Base-by-base conservation (phyloP, 441 rosid genomes). In the Heliophila coronopifolia region DNA sequence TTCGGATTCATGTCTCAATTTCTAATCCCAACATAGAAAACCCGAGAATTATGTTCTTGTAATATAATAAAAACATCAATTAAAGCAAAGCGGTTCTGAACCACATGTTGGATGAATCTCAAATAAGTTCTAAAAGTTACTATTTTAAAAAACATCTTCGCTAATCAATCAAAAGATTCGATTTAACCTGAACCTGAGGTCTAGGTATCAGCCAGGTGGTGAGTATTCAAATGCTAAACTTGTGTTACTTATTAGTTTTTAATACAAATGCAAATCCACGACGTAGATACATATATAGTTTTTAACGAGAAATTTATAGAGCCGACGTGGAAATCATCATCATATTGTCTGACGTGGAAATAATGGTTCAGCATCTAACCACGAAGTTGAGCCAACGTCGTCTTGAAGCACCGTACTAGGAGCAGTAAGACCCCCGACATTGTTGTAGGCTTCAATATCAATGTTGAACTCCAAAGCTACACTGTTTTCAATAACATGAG, bases 41-140 rank as follows among this genome's bases (percentile, higher is more conserved):
- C 6, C 23, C 38, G 59, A 1, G n/a, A 41, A 1, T n/a, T 9
- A 9, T 20, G 8, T 3, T 41, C 1, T 26, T 52, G 25, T 27
- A 22, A 22, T 36, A 12, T 6, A n/a, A 35, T 31, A 31, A n/a
- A 50, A 27, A 23, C 6, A 5, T 35, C 15, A 20, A 48, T 48
- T 46, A 22, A 13, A 42, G 39, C 9, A 51, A 50, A 42, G n/a
- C 0, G 35, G 20, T 42, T 48, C 0, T 6, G 2, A 44, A 30
- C 60, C 67, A 53, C 67, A 61, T n/a, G 53, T 51, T 60, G 41
- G n/a, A 27, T 32, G 38, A 17, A 55, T 43, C 52, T 33, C 36
- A 56, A 26, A 46, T 46, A 58, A 34, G 34, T 44, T 2, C n/a
- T n/a, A n/a, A n/a, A n/a, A n/a, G n/a, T n/a, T n/a, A 34, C 65